phyloP scores from a whole-genome alignment of 768 basidiomycete species.

The Tulasnella sp. region DNA sequence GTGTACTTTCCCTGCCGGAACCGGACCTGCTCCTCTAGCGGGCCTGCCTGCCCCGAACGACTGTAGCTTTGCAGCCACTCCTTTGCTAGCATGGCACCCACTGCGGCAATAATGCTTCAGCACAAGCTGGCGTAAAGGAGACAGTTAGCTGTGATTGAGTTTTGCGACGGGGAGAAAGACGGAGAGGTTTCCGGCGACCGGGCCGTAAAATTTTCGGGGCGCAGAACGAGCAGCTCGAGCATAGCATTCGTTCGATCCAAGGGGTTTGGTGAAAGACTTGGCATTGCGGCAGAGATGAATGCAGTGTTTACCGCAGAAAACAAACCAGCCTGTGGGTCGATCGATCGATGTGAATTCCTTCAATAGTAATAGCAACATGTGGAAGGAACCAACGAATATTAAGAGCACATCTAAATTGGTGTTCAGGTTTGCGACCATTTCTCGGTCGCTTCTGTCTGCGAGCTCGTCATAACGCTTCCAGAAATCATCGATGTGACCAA shows the following conservation, averaged over 20 bases:
- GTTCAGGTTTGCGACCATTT: neutral
- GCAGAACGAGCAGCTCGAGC: neutral
- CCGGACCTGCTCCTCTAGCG: conserved; percentile 19
- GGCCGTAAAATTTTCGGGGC: neutral
- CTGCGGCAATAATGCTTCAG: neutral
- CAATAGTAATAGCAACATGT: too few species aligned
- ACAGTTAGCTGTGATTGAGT: neutral
- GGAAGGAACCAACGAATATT: conserved; percentile 2
- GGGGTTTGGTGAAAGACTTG: neutral
- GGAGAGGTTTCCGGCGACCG: neutral
- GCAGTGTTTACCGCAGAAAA: neutral
- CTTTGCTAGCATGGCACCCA: neutral
- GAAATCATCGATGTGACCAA: neutral
- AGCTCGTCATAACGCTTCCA: conserved; percentile 6
- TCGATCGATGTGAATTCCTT: too few species aligned
- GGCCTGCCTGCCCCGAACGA: conserved; percentile 1
- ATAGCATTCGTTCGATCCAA: neutral
- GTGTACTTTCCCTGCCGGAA: conserved; percentile 1
- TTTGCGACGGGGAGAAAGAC: neutral
- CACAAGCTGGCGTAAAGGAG: neutral
- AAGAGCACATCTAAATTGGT: conserved; percentile 6
- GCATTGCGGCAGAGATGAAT: neutral
- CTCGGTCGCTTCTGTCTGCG: neutral
- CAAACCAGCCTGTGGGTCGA: neutral
- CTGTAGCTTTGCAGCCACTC: conserved; percentile 14